These are phyloP conservation scores for Diplocarpon rosae DNA, from an alignment of 2,329 filamentous ascomycete species.

Conservation along the genomic window DNA sequence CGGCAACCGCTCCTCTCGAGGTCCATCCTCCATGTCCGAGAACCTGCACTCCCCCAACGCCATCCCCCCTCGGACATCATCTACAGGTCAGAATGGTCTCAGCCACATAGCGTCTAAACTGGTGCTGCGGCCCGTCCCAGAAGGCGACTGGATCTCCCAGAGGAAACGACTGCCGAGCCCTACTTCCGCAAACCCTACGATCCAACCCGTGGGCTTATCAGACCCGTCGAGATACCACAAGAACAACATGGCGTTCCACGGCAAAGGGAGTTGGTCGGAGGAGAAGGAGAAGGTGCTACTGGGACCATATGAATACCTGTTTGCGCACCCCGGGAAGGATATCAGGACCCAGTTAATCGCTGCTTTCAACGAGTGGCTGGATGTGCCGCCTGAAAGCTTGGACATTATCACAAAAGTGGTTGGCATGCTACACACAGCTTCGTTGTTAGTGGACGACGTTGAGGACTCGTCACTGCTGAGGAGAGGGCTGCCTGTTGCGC, in stretches of 20 bases:
- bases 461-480: conserved; percentile 71
- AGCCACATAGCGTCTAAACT: conserved; percentile 19
- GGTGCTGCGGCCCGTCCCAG: conserved; percentile 45
- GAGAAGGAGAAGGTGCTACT: conserved; percentile 69
- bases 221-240: conserved; percentile 22
- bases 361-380: conserved; percentile 71
- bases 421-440: conserved; percentile 78
- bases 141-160: conserved; percentile 49
- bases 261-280: conserved; percentile 43
- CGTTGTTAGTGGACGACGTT: conserved; percentile 76
- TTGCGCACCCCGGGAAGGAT: conserved; percentile 72
- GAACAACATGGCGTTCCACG: conserved; percentile 24
- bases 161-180: conserved; percentile 23
- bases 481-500: conserved; percentile 69
- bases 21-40: conserved; percentile 11
- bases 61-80: conserved; percentile 66
- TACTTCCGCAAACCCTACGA: conserved; percentile 18
- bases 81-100: conserved; percentile 38
- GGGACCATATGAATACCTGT: conserved; percentile 72
- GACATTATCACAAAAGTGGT: conserved; percentile 69
- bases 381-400: conserved; percentile 59
- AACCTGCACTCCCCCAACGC: conserved; percentile 43
- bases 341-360: conserved; percentile 70
- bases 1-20: conserved; percentile 11
- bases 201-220: conserved; percentile 13